phyloP scores from a whole-genome alignment of 139 green algal species.

The Dunaliella primolecta region DNA sequence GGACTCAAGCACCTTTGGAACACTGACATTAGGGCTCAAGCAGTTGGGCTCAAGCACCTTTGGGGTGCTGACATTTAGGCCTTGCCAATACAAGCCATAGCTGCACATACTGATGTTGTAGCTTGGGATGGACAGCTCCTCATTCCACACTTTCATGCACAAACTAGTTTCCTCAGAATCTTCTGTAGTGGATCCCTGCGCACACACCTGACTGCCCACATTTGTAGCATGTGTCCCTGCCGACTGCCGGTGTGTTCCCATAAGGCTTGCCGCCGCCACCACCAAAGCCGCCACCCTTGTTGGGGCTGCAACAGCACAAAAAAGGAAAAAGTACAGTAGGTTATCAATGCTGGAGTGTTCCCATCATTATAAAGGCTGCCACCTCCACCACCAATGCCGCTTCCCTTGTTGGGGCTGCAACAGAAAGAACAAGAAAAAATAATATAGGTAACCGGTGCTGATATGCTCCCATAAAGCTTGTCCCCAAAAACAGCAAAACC shows the following conservation, averaged over 20 bases:
- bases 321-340: neutral
- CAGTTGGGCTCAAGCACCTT: neutral
- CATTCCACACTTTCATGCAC: neutral
- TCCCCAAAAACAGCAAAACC: no score
- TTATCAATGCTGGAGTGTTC: neutral
- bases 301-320: slow-evolving; percentile 1
- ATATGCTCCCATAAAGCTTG: no score
- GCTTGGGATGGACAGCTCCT: neutral
- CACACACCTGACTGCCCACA: slow-evolving; percentile 17
- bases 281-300: neutral
- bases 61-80: neutral
- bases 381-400: neutral
- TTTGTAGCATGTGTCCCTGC: slow-evolving; percentile 10
- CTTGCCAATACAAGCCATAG: neutral
- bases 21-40: neutral
- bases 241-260: neutral
- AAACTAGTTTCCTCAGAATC: neutral
- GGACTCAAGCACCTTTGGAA: no score
- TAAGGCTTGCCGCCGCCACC: neutral
- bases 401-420: no score
- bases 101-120: no score
- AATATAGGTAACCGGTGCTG: no score
- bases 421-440: no score
- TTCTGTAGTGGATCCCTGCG: neutral
- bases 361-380: neutral